Conservation (phyloP, 257 asterid species). For the Linderniella brevidens region DNA sequence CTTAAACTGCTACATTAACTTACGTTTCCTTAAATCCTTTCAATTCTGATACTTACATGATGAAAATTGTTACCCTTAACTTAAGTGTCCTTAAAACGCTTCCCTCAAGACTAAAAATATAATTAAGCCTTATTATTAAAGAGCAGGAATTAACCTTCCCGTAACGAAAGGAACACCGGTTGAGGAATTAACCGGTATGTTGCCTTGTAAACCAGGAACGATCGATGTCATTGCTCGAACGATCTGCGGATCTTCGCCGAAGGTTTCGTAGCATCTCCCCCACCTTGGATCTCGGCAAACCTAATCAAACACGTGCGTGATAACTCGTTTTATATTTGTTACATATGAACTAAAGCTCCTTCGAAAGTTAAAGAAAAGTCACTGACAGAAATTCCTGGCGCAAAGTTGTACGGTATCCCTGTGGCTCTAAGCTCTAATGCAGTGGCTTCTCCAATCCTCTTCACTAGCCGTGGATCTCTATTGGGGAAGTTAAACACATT, state of each 20-base stretch:
- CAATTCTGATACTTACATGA: too few relatives aligned
- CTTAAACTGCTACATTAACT: too few relatives aligned
- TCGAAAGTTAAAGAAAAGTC: background rate
- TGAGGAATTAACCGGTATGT: constrained; percentile 31
- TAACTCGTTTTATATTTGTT: background rate
- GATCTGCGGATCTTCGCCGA: constrained; percentile 66
- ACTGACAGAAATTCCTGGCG: constrained; percentile 60
- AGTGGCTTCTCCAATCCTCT: constrained; percentile 69
- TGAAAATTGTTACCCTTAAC: too few relatives aligned
- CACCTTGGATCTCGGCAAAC: constrained; percentile 93
- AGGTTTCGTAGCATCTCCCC: constrained; percentile 93
- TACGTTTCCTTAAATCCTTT: too few relatives aligned
- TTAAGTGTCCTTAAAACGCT: too few relatives aligned
- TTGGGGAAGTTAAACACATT: background rate
- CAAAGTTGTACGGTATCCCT: constrained; percentile 49
- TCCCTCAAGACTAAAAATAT: too few relatives aligned
- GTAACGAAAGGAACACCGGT: constrained; percentile 50
- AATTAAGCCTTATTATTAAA: too few relatives aligned
- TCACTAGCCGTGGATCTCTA: constrained; percentile 55
- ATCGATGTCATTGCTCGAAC: constrained; percentile 73
- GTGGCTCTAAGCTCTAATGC: constrained; percentile 75
- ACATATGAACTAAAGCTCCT: background rate
- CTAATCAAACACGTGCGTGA: constrained; percentile 13
- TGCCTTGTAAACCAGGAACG: constrained; percentile 89
- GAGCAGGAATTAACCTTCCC: constrained; percentile 34